These are phyloP conservation scores for Pyrenophora seminiperda DNA, from an alignment of 2,329 filamentous ascomycete genomes.

Conservation along the genomic window DNA sequence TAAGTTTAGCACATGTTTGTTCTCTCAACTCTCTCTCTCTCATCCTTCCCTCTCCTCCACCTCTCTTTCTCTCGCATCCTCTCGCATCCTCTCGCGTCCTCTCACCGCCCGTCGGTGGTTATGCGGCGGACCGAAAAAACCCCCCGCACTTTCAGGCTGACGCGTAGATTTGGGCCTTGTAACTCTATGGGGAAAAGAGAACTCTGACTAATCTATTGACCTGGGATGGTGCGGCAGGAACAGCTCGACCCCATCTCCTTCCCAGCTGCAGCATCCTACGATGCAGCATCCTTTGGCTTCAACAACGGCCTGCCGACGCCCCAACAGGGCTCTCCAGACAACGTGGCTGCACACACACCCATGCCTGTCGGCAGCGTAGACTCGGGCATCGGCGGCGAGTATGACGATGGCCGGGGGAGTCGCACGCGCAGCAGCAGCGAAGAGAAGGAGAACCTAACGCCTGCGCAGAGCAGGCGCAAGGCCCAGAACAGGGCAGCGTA, in stretches of 20 bases:
- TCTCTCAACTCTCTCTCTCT: not conserved
- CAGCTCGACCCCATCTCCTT: constrained; percentile 51
- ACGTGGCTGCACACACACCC: constrained; percentile 32
- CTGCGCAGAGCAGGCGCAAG: constrained; percentile 63
- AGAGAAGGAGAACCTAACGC: constrained; percentile 54
- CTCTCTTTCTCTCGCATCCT: not conserved
- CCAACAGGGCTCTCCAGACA: constrained; percentile 42
- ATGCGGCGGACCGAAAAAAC: not conserved
- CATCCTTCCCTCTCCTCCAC: not conserved
- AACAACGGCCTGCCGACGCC: constrained; percentile 35
- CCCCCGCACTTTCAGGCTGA: not conserved
- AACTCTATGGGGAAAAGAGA: not conserved
- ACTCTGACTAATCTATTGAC: constrained; percentile 28
- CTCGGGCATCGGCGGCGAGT: constrained; percentile 50
- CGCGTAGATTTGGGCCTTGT: constrained; percentile 19
- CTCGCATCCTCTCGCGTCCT: not conserved
- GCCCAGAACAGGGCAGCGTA: constrained; percentile 76
- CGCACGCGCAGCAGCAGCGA: constrained; percentile 52
- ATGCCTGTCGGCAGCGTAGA: constrained; percentile 50
- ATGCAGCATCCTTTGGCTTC: constrained; percentile 34
- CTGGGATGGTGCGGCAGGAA: constrained; percentile 39
- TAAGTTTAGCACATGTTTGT: constrained; percentile 25
- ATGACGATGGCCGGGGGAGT: constrained; percentile 43
- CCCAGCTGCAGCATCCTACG: constrained; percentile 29
- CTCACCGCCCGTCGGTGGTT: not conserved